These are phyloP conservation scores for Trichoderma reesei DNA, from an alignment of 495 filamentous ascomycete genomes.

Conservation along the genomic window DNA sequence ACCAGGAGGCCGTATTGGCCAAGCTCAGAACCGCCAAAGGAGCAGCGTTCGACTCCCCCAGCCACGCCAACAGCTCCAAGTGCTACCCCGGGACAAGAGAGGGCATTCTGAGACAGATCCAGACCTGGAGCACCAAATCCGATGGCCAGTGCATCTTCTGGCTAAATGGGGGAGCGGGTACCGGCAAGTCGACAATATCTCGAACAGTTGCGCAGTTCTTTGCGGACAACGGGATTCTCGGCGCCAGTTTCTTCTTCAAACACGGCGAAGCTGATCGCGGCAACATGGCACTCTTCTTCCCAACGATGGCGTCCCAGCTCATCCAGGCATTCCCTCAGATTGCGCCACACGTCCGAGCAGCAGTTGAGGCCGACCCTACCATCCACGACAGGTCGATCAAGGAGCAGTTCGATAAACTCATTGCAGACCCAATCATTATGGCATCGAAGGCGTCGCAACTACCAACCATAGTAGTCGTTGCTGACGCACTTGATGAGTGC, in stretches of 20 bases:
- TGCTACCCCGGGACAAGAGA: slow-evolving; percentile 19
- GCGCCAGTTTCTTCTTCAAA: slow-evolving; percentile 45
- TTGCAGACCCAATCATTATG: slow-evolving; percentile 30
- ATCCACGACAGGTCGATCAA: slow-evolving; percentile 28
- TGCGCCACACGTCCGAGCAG: slow-evolving; percentile 21
- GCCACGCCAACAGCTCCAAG: slow-evolving; percentile 17
- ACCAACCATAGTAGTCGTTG: slow-evolving; percentile 23
- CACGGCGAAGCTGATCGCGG: slow-evolving; percentile 34
- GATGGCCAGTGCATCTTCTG: slow-evolving; percentile 27
- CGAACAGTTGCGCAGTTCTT: slow-evolving; percentile 27
- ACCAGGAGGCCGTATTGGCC: background rate
- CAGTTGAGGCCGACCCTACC: slow-evolving; percentile 27
- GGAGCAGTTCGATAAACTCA: slow-evolving; percentile 41
- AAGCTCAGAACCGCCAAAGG: slow-evolving; percentile 12
- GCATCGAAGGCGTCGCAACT: slow-evolving; percentile 3
- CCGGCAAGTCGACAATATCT: slow-evolving; percentile 40
- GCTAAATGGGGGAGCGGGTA: slow-evolving; percentile 37
- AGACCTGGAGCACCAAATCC: slow-evolving; percentile 9
- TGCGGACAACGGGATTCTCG: slow-evolving; percentile 14
- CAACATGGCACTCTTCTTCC: slow-evolving; percentile 31
- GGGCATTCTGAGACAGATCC: slow-evolving; percentile 16
- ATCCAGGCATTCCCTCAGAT: slow-evolving; percentile 20
- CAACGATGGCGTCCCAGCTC: slow-evolving; percentile 37
- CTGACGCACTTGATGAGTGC: slow-evolving; percentile 49
- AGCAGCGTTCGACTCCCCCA: slow-evolving; percentile 19